phyloP scores from a whole-genome alignment of 805 yeast species.

The Suhomyces faveliae region DNA sequence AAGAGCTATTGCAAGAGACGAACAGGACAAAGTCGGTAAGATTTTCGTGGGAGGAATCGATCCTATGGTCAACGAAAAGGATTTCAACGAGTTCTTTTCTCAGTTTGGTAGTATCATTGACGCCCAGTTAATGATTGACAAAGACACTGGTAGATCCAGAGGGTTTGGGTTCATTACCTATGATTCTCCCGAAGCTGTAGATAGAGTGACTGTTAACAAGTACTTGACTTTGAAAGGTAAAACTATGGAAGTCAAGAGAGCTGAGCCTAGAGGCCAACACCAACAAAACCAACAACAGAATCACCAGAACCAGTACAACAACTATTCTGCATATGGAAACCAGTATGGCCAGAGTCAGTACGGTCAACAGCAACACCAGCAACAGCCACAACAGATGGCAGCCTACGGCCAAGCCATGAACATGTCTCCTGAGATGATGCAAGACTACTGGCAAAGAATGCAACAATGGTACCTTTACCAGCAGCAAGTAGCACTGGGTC shows the following conservation, averaged over 20 bases:
- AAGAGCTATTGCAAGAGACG: conserved; percentile 95
- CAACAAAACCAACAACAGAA: conserved; percentile 33
- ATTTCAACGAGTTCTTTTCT: conserved; percentile 80
- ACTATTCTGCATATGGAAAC: conserved; percentile 25
- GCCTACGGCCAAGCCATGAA: conserved; percentile 21
- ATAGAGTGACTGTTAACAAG: conserved; percentile 77
- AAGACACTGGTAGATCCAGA: conserved; percentile 94
- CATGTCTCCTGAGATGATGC: conserved; percentile 56
- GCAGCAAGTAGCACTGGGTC: conserved; percentile 43
- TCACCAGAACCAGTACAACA: conserved; percentile 26
- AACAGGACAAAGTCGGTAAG: conserved; percentile 94
- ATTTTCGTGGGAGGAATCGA: conserved; percentile 97
- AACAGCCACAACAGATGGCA: conserved; percentile 15
- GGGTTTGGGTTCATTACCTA: conserved; percentile 97
- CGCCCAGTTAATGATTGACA: conserved; percentile 95
- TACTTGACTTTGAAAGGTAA: conserved; percentile 84
- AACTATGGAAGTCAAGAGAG: conserved; percentile 79
- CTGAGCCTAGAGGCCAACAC: conserved; percentile 77
- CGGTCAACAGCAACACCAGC: conserved; percentile 18
- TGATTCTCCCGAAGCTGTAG: conserved; percentile 93
- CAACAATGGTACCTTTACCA: conserved; percentile 66
- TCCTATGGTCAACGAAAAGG: conserved; percentile 87
- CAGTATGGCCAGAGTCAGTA: conserved; percentile 29
- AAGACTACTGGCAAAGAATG: conserved; percentile 62
- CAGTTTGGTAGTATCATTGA: conserved; percentile 90